Percentiles rank a stretch among this genome's conserved stretches.
Conservation (phyloP, 2,329 filamentous ascomycete species). For the Endoconidiophora laricicola region DNA sequence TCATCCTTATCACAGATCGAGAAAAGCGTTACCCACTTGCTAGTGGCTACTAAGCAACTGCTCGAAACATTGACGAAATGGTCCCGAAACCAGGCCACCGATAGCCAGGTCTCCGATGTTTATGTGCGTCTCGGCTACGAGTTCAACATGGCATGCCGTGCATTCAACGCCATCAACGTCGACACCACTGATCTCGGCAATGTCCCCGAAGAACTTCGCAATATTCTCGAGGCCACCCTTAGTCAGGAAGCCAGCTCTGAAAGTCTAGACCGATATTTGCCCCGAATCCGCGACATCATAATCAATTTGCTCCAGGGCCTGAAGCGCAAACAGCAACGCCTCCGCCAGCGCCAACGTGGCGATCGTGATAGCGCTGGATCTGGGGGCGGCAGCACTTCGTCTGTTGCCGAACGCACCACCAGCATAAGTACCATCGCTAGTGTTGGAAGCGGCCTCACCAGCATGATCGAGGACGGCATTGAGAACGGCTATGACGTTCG, state of each 20-base stretch:
- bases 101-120: constrained; percentile 92
- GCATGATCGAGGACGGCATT: constrained; percentile 41
- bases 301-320: constrained; percentile 91
- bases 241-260: constrained; percentile 91
- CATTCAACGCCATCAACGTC: constrained; percentile 92
- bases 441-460: constrained; percentile 39
- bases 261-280: constrained; percentile 84
- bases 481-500: constrained; percentile 30
- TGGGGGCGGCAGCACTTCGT: constrained; percentile 19
- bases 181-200: constrained; percentile 89
- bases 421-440: constrained; percentile 44
- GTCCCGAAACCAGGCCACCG: constrained; percentile 82
- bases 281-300: constrained; percentile 92
- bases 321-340: constrained; percentile 89
- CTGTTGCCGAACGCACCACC: constrained; percentile 32
- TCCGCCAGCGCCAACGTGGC: constrained; percentile 46
- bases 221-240: constrained; percentile 85
- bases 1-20: constrained; percentile 86
- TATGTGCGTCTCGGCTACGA: constrained; percentile 96
- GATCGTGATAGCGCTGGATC: constrained; percentile 31
- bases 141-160: constrained; percentile 96
- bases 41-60: constrained; percentile 94
- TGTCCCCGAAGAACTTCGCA: constrained; percentile 76
- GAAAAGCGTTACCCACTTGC: constrained; percentile 93
- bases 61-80: constrained; percentile 95